Conservation (phyloP, 2,329 filamentous ascomycete species). For the Pseudocercospora fijiensis region DNA sequence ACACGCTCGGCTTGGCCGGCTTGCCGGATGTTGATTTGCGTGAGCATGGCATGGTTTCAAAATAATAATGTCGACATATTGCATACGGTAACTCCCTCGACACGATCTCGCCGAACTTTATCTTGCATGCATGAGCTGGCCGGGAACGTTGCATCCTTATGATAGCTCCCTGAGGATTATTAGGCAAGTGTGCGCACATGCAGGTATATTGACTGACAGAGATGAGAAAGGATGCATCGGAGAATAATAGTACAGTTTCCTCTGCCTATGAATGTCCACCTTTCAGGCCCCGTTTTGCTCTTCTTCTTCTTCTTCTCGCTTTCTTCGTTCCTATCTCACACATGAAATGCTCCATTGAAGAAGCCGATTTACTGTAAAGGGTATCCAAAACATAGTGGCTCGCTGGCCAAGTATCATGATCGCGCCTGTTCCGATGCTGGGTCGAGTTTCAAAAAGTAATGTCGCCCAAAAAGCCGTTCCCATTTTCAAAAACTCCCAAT, state of each 20-base stretch:
- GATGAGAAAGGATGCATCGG: not conserved
- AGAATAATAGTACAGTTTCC: conserved; percentile 4
- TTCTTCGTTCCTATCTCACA: conserved; percentile 2
- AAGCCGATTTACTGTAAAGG: conserved; percentile 14
- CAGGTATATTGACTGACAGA: too few species aligned
- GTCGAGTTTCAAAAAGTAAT: conserved; percentile 6
- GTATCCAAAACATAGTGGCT: not conserved
- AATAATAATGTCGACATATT: not conserved
- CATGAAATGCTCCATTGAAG: conserved; percentile 9
- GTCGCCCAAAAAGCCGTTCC: conserved; percentile 23
- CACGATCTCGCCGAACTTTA: not conserved
- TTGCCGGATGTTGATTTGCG: not conserved
- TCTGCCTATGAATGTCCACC: conserved; percentile 1
- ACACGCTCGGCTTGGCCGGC: too few species aligned
- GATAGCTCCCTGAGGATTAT: too few species aligned
- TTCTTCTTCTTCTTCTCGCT: not conserved
- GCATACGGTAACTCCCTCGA: not conserved
- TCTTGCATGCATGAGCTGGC: not conserved
- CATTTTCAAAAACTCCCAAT: conserved; percentile 3
- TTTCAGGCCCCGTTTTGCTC: not conserved
- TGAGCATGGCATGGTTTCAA: not conserved
- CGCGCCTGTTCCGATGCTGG: conserved; percentile 29
- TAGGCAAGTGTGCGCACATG: too few species aligned
- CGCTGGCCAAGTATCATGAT: conserved; percentile 27
- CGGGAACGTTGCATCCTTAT: too few species aligned